Evolutionary conservation across 345 rosid genomes (phyloP), one percentile per base, ranked within the genome.

Genomic region (Aquilaria malaccensis): DNA sequence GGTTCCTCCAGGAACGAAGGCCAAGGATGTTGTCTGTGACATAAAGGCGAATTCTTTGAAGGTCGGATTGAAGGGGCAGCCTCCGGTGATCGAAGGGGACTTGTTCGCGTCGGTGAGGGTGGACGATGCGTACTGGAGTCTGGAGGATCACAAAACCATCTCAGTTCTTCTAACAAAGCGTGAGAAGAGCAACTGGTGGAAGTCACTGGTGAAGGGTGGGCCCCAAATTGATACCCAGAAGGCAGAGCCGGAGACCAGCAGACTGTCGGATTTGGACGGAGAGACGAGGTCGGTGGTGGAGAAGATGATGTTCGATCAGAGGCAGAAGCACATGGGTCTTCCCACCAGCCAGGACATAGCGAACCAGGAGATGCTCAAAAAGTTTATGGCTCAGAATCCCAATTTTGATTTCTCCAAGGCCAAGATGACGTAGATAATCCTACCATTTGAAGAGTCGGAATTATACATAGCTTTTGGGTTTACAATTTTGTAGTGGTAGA

Each of bases 251-350:
- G 69, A 72, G 62, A 30, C 62, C 0, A 76, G 71, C 60, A 59
- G 30, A 41, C 61, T 76, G 14, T 58, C 71, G 2, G 76, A 76
- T 3, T 58, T 68, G 70, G 74, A 76, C 11, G 2, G 6, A 0
- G 66, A 76, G 43, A 67, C 65, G 15, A 31, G 76, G 41, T 52
- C 65, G 11, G n/a, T 55, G 22, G 22, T 22, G 22, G 22, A 22
- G 22, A 22, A 22, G 22, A 22, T 22, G 22, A 22, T 22, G 0
- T 66, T 65, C 22, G 72, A 70, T 63, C 67, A 67, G 32, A 46
- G 70, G 56, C 79, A 67, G 72, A 67, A 67, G 63, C 61, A 59
- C 60, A 3, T 55, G 66, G 75, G 72, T 1, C 72, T 63, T 41
- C 75, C 79, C 0, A 63, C 75, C 2, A 70, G 70, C 30, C 65